Evolutionary conservation across 192 early-diverging fungal species (phyloP).

Genomic region (Coemansia asiatica): DNA sequence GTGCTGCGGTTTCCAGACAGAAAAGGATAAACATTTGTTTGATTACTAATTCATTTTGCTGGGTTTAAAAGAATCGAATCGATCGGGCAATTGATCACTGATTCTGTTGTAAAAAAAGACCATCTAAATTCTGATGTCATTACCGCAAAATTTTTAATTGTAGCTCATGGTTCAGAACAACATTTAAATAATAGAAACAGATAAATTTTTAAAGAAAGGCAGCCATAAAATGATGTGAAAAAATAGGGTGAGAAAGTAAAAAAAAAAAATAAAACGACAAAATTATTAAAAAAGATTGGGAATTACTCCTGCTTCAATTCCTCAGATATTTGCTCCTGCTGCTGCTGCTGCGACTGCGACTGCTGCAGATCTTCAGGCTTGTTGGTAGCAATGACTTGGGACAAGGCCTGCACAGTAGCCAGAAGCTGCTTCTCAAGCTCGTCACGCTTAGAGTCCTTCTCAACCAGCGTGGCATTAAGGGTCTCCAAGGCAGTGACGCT

Average conservation of each 20-base stretch:
- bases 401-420: constrained; percentile 54
- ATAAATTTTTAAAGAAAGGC: not conserved
- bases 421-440: constrained; percentile 54
- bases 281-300: not conserved
- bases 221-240: not conserved
- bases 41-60: no score
- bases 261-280: not conserved
- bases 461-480: constrained; percentile 41
- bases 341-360: constrained; percentile 9
- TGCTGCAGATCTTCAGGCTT: constrained; percentile 40
- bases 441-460: constrained; percentile 54
- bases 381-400: constrained; percentile 49
- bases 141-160: no score
- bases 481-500: constrained; percentile 42
- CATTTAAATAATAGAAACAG: not conserved
- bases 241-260: no score
- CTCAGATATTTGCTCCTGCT: not conserved
- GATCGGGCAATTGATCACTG: no score
- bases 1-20: no score
- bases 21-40: no score
- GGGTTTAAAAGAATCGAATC: no score
- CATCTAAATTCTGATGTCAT: no score
- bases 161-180: not conserved
- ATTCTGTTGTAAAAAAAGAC: no score
- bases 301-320: not conserved